Evolutionary conservation across 1,284 basidiomycete species (phyloP), one percentile per base, ranked within the genome.

Genomic region (Tylopilus sp.): DNA sequence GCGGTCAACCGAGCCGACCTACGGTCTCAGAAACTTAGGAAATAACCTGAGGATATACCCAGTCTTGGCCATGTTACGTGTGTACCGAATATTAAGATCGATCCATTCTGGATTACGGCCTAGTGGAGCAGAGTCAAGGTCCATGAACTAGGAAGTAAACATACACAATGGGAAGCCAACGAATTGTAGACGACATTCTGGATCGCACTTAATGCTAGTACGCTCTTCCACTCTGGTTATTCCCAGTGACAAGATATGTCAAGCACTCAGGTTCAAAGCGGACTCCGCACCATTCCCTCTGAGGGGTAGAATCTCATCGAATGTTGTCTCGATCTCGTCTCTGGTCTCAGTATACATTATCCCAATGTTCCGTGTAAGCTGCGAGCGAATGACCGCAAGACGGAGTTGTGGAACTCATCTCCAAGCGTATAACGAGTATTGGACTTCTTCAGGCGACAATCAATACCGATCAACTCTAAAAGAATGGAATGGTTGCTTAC

Each of bases 131-230:
- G 10, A 18, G 12, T 21, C 13, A 18, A 19, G 18, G 11, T 19
- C 18, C 18, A 19, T 6, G 8, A 21, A 42, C 5, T 6, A 19
- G 12, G 2, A 41, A 8, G 7, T 13, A 3, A 6, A 25, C 65
- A 6, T 46, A 72, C 72, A 73, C 10, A 71, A 44, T 4, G 71
- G 71, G 10, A 66, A 54, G 1, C 72, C 71, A 37, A 72, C 69
- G 43, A 73, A 69, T 11, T 57, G 34, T 61, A 60, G 6, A 72
- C 56, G 7, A 72, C 58, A 15, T 64, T 40, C 30, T 48, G 55
- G 12, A 63, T 34, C 12, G 18, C 4, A 19, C 15, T n/a, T 2
- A 29, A 13, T 9, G 2, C 25, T 29, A 2, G 9, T 13, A 44
- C 25, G 25, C 25, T 28, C 42, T 35, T 44, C 42, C 44, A 45